phyloP scores from a whole-genome alignment of 225 moss, liverwort and hornwort genomes.

The Rhytidiadelphus loreus region DNA sequence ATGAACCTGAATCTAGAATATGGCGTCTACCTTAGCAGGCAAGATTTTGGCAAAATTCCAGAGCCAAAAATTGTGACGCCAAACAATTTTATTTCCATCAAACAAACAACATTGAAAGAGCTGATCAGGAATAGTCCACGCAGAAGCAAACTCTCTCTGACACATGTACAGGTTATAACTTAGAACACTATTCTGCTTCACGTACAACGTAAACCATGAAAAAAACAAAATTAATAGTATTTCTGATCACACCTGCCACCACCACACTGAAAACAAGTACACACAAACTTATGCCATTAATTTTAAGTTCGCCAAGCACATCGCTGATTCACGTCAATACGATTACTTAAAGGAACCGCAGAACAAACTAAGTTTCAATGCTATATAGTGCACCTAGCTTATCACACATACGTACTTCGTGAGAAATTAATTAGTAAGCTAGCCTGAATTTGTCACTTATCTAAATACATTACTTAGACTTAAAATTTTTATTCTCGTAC shows the following conservation, averaged over 20 bases:
- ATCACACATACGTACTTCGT: background rate
- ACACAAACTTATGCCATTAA: background rate
- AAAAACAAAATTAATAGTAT: background rate
- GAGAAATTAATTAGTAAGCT: background rate
- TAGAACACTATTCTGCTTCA: background rate
- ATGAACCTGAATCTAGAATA: background rate
- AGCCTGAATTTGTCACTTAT: background rate
- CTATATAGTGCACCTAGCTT: background rate
- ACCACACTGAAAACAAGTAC: background rate
- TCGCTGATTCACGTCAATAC: background rate
- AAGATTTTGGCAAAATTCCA: too few relatives aligned
- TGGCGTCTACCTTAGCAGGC: background rate
- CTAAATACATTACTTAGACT: background rate
- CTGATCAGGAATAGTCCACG: background rate
- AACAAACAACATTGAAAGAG: background rate
- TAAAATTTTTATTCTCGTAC: background rate
- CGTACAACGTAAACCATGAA: background rate
- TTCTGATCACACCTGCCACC: background rate
- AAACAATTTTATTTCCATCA: background rate
- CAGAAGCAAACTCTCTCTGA: background rate
- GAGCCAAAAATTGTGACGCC: too few relatives aligned
- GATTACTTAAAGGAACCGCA: background rate
- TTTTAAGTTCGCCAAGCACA: background rate
- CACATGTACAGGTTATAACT: background rate
- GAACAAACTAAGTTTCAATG: background rate